These are phyloP conservation scores for Phytophthora fragariaefolia DNA, from an alignment of 352 stramenopile species.

Conservation along the genomic window DNA sequence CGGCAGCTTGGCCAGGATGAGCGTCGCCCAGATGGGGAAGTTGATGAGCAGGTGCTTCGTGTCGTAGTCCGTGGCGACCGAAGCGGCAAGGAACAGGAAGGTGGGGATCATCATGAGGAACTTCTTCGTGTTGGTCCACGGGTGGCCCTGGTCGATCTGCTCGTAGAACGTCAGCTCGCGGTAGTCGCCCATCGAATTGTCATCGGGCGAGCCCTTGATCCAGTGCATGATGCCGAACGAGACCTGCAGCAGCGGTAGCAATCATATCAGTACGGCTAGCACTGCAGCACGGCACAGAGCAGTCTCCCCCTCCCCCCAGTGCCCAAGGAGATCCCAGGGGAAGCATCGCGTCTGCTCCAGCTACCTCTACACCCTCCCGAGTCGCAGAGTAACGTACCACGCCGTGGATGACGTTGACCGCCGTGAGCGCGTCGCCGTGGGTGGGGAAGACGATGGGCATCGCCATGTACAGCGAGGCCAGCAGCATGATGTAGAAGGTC, in stretches of 20 bases:
- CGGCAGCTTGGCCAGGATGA: slow-evolving; percentile 94
- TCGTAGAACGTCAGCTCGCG: slow-evolving; percentile 96
- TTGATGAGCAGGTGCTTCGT: slow-evolving; percentile 89
- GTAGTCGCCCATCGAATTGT: slow-evolving; percentile 94
- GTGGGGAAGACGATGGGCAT: slow-evolving; percentile 81
- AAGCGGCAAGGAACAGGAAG: slow-evolving; percentile 87
- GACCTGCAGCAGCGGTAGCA: slow-evolving; percentile 50
- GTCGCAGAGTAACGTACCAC: slow-evolving; percentile 54
- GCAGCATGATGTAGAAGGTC: slow-evolving; percentile 87
- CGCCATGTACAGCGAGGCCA: slow-evolving; percentile 79
- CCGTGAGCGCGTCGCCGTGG: slow-evolving; percentile 73
- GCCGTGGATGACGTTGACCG: slow-evolving; percentile 87
- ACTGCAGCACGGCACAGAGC: slow-evolving; percentile 5
- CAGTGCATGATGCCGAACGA: slow-evolving; percentile 95
- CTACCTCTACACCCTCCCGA: not conserved
- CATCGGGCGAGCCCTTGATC: slow-evolving; percentile 94
- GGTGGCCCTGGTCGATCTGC: slow-evolving; percentile 93
- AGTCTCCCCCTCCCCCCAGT: not conserved
- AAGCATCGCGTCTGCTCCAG: no score
- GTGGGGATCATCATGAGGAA: slow-evolving; percentile 95
- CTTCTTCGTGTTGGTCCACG: slow-evolving; percentile 94
- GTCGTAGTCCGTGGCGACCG: slow-evolving; percentile 92
- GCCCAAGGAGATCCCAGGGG: not conserved
- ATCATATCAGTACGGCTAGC: slow-evolving; percentile 24
- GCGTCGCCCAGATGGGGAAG: slow-evolving; percentile 90